These are phyloP conservation scores for Elongisporangium senticosum DNA, from an alignment of 352 stramenopile genomes.

Conservation along the genomic window DNA sequence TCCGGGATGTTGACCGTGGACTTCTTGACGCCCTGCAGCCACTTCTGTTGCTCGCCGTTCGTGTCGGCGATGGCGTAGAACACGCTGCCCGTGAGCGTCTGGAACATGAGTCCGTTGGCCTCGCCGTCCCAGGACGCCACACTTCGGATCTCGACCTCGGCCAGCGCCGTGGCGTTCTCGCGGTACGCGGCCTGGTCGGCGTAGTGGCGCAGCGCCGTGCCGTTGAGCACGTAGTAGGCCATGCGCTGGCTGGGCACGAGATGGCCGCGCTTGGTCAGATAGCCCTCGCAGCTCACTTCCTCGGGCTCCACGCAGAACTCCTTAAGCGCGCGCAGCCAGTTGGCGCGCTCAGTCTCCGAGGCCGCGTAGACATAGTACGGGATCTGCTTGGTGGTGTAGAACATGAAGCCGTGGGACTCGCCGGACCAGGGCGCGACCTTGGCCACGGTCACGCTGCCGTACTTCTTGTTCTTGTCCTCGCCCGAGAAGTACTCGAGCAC, in stretches of 20 bases:
- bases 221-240: conserved; percentile 84
- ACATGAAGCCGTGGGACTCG: conserved; percentile 87
- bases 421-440: conserved; percentile 84
- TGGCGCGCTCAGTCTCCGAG: conserved; percentile 65
- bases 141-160: conserved; percentile 77
- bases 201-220: conserved; percentile 78
- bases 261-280: conserved; percentile 82
- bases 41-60: conserved; percentile 75
- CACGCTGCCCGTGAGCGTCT: conserved; percentile 76
- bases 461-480: conserved; percentile 82
- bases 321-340: conserved; percentile 78
- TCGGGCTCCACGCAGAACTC: conserved; percentile 85
- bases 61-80: conserved; percentile 84
- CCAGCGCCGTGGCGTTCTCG: conserved; percentile 79
- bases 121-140: conserved; percentile 79
- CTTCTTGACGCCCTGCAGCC: conserved; percentile 65
- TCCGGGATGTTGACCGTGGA: conserved; percentile 66
- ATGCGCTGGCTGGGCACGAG: conserved; percentile 82
- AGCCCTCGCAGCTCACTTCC: conserved; percentile 82
- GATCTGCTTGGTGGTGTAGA: conserved; percentile 87
- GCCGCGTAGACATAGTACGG: conserved; percentile 87
- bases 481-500: conserved; percentile 82
- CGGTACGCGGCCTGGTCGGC: conserved; percentile 79
- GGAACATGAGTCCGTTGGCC: conserved; percentile 79
- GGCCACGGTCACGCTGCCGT: conserved; percentile 79